Percentiles rank a stretch among this genome's conserved stretches.
Conservation (phyloP, 768 basidiomycete genomes). For the Chalciporus piperatus region DNA sequence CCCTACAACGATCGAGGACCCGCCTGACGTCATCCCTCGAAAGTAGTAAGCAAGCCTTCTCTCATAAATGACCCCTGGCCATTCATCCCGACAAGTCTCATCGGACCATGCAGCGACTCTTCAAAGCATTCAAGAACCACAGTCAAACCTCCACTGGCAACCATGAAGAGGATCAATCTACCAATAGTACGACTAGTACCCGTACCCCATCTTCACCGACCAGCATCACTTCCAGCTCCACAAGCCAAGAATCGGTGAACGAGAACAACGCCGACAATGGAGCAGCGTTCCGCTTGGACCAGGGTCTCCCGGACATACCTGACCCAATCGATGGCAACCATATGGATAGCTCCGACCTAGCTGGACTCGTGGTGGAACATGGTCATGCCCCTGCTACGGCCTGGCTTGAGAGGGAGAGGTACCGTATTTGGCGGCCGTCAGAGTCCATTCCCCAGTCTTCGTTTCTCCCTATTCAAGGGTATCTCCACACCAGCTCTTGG, state of each 20-base stretch:
- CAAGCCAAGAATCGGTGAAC: conserved; percentile 4
- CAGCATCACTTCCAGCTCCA: background rate
- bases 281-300: background rate
- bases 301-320: conserved; percentile 6
- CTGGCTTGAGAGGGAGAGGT: conserved; percentile 64
- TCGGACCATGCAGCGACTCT: conserved; percentile 1
- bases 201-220: background rate
- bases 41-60: too few species aligned
- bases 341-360: conserved; percentile 28
- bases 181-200: background rate
- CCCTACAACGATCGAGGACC: too few species aligned
- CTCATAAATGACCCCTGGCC: too few species aligned
- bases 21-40: too few species aligned
- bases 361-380: conserved; percentile 58
- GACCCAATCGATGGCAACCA: conserved; percentile 4
- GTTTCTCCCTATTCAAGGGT: conserved; percentile 55
- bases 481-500: conserved; percentile 50
- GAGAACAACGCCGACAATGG: background rate
- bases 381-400: conserved; percentile 69
- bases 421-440: conserved; percentile 44
- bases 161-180: background rate
- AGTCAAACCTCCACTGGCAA: background rate
- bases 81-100: too few species aligned
- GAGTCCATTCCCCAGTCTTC: conserved; percentile 29
- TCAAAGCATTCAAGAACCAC: conserved; percentile 2